Evolutionary conservation across 345 rosid species (phyloP), one percentile per base, ranked within the genome.

Genomic region (Rhizophora apiculata): DNA sequence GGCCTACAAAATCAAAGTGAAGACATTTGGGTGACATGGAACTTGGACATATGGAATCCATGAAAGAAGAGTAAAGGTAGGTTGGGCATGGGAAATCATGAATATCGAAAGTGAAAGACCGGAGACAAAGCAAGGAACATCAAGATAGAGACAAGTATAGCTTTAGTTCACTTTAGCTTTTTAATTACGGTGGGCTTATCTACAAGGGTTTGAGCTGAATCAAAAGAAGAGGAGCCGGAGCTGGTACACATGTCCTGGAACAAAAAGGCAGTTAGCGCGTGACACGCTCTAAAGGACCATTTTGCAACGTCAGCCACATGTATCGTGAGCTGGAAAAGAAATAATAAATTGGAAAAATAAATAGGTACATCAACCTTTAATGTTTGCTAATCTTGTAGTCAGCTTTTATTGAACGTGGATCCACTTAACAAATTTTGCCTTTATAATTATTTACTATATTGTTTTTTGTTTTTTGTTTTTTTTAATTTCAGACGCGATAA

Each of bases 51-150:
- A 20, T 56, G 67, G 76, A 73, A 72, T 67, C 64, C 71, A 58
- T 60, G 73, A 68, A 78, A 57, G 62, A 49, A 67, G 68, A 75
- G 71, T 63, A 65, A 72, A 67, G 64, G 60, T 49, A 71, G 6
- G 16, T 66, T 70, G 74, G 74, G 51, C 18, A 60, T 26, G 73
- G 39, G 61, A 48, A 55, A 29, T 49, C 63, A 19, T 57, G 69
- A 68, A 72, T 60, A 63, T 53, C 63, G 77, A 78, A 81, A 79
- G 82, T 64, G 76, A 69, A 83, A 77, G 83, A 76, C 60, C 77
- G 74, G 60, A 69, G 77, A 63, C 79, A 82, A 81, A 82, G 89
- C 86, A 85, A 86, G 76, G 85, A 76, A 79, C 80, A 74, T 29
- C 77, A 62, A 76, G 78, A 75, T 68, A 67, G 79, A 78, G 83